phyloP scores from a whole-genome alignment of 257 asterid species.

The Fraxinus quadrangulata region DNA sequence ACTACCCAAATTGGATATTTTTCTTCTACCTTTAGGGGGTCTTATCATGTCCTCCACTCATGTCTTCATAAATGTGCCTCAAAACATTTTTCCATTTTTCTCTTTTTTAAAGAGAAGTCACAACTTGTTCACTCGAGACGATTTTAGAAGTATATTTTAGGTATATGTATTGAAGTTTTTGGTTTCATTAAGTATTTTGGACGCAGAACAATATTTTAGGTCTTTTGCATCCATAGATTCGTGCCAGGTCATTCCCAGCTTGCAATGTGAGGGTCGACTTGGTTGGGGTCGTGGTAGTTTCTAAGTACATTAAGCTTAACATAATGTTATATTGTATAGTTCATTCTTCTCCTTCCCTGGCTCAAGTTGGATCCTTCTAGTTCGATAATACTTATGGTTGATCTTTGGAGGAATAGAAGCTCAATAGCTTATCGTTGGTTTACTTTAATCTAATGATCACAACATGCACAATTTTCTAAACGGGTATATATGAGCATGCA shows the following conservation, averaged over 20 bases:
- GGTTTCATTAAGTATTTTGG: neutral
- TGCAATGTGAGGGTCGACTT: neutral
- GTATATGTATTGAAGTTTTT: neutral
- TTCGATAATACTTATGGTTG: neutral
- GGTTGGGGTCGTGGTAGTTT: neutral
- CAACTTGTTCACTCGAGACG: no score
- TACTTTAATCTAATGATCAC: neutral
- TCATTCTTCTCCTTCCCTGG: neutral
- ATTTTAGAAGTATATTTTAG: no score
- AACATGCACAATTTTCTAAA: no score
- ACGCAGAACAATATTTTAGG: neutral
- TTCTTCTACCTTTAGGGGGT: conserved; percentile 24
- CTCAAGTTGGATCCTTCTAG: neutral
- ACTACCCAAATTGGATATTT: conserved; percentile 16
- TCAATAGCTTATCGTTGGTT: neutral
- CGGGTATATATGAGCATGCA: neutral
- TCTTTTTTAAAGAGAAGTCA: no score
- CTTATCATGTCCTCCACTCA: conserved; percentile 28
- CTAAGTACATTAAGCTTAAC: neutral
- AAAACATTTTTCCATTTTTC: neutral
- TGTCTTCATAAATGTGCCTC: neutral
- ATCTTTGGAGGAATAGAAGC: neutral
- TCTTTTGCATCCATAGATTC: neutral
- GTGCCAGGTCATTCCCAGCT: neutral
- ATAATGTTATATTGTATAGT: neutral